These are phyloP conservation scores for Papiliotrema laurentii DNA, from an alignment of 1,284 basidiomycete genomes.

Conservation along the genomic window DNA sequence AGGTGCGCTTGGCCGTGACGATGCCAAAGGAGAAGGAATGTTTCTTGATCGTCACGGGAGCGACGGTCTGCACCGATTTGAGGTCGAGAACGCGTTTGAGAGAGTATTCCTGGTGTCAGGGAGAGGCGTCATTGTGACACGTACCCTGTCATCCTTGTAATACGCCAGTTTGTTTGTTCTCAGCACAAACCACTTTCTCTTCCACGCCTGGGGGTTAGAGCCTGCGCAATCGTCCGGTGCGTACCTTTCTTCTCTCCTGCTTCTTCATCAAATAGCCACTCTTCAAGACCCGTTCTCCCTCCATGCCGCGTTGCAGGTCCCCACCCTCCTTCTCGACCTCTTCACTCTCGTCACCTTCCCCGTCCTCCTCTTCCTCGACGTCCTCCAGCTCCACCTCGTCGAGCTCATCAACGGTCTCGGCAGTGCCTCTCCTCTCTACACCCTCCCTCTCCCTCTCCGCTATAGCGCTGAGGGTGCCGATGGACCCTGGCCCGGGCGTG, in stretches of 20 bases:
- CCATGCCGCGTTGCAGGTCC: constrained; percentile 57
- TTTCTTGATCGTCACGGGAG: constrained; percentile 80
- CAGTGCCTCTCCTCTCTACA: constrained; percentile 5
- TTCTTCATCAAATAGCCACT: constrained; percentile 92
- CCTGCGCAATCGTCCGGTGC: constrained; percentile 21
- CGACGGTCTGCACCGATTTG: constrained; percentile 83
- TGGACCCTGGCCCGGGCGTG: constrained; percentile 20
- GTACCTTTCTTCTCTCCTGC: constrained; percentile 90
- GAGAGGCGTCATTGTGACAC: too few relatives aligned
- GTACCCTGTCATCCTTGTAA: constrained; percentile 79
- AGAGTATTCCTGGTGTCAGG: constrained; percentile 73
- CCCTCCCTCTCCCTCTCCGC: too few relatives aligned
- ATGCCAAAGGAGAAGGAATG: constrained; percentile 88
- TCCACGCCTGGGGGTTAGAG: constrained; percentile 70
- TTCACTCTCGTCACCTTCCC: constrained; percentile 21
- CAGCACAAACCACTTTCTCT: constrained; percentile 97
- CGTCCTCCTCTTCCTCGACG: constrained; percentile 57
- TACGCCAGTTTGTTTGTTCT: constrained; percentile 87
- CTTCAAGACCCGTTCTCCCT: constrained; percentile 76
- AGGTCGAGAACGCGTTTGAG: constrained; percentile 86
- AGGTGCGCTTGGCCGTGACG: constrained; percentile 86
- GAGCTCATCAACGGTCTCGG: constrained; percentile 5
- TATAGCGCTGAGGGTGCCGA: constrained; percentile 32
- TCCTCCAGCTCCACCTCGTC: constrained; percentile 66
- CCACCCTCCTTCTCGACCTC: constrained; percentile 37